These are phyloP conservation scores for Trichoderma sp. DNA, from an alignment of 2,329 filamentous ascomycete genomes.

Conservation along the genomic window DNA sequence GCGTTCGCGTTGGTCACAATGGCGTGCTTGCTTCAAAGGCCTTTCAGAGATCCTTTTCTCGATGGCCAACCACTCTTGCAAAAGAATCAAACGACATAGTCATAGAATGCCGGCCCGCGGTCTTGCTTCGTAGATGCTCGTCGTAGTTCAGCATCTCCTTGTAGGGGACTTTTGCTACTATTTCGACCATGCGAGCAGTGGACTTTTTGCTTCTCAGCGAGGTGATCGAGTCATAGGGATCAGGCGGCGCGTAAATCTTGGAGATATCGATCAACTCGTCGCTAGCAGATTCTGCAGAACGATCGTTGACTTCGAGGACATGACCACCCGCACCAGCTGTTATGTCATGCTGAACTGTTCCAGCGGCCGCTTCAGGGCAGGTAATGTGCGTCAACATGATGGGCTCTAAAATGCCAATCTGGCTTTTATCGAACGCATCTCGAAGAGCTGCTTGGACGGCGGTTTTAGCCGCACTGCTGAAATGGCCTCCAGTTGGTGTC, in stretches of 20 bases:
- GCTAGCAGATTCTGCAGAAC: constrained; percentile 40
- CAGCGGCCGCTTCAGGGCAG: constrained; percentile 78
- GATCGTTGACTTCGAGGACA: constrained; percentile 67
- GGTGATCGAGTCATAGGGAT: constrained; percentile 68
- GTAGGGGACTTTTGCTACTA: constrained; percentile 84
- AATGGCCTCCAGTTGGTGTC: constrained; percentile 65
- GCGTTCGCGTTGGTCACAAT: not conserved
- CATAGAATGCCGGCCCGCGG: constrained; percentile 69
- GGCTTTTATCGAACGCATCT: constrained; percentile 52
- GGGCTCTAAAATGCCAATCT: constrained; percentile 78
- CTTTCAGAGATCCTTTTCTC: constrained; percentile 49
- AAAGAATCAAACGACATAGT: constrained; percentile 60
- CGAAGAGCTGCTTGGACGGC: constrained; percentile 70
- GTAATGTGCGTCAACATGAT: constrained; percentile 88
- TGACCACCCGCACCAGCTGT: constrained; percentile 69
- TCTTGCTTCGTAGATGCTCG: constrained; percentile 83
- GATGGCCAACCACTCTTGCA: constrained; percentile 52
- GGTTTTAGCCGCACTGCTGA: constrained; percentile 59
- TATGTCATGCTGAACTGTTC: constrained; percentile 79
- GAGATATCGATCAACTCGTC: constrained; percentile 60
- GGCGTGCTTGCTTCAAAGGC: not conserved
- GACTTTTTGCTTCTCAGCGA: constrained; percentile 55
- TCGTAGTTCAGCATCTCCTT: constrained; percentile 97
- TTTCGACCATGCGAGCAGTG: constrained; percentile 54
- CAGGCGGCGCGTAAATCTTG: constrained; percentile 81